A percentile compares a stretch with the other conserved stretches of the same genome.
Conservation (phyloP, 2,329 filamentous ascomycete genomes). For the Penicillium corylophilum region DNA sequence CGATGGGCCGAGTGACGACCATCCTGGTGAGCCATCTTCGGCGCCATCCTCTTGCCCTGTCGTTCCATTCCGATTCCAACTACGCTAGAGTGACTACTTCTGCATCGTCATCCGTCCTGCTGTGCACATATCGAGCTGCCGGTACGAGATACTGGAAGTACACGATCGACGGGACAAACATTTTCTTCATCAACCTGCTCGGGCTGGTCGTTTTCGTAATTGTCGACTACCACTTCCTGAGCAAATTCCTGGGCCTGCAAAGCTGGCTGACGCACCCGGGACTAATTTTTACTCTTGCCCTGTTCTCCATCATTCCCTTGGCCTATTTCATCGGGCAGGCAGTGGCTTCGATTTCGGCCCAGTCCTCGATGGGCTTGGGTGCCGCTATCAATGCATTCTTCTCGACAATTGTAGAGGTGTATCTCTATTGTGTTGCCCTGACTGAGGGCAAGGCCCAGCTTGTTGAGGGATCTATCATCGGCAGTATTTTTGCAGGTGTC, state of each 20-base stretch:
- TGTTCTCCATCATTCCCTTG: constrained; percentile 91
- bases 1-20: constrained; percentile 94
- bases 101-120: constrained; percentile 76
- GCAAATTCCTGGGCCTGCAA: constrained; percentile 66
- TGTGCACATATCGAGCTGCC: constrained; percentile 96
- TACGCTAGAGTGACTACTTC: constrained; percentile 70
- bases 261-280: constrained; percentile 76
- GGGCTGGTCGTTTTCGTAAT: constrained; percentile 92
- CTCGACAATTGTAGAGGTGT: constrained; percentile 95
- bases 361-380: constrained; percentile 96
- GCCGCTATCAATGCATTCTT: constrained; percentile 98
- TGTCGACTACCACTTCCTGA: constrained; percentile 82
- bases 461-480: constrained; percentile 94
- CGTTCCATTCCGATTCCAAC: constrained; percentile 82
- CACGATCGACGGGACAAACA: constrained; percentile 96
- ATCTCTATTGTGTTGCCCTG: constrained; percentile 91
- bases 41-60: constrained; percentile 86
- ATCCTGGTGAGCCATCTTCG: constrained; percentile 88
- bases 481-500: constrained; percentile 96
- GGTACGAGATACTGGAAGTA: constrained; percentile 99
- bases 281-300: constrained; percentile 77
- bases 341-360: constrained; percentile 95
- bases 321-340: constrained; percentile 99
- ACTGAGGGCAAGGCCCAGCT: constrained; percentile 88
- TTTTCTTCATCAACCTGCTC: constrained; percentile 97